Evolutionary conservation across 805 yeast genomes (phyloP).

Genomic region (Nakazawaea holstii): DNA sequence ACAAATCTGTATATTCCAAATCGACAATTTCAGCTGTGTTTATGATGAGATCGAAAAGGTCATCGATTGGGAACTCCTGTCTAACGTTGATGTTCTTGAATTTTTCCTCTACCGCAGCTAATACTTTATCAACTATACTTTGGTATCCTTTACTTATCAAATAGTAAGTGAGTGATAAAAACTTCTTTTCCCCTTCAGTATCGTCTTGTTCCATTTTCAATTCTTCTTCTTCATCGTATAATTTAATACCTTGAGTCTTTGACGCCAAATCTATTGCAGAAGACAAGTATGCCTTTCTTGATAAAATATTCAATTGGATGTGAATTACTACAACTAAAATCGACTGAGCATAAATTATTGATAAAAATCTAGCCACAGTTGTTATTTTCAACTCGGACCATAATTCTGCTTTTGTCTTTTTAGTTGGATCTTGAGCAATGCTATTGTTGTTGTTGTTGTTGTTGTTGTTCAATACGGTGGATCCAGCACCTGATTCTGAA

Average conservation of each 20-base stretch:
- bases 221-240: slow-evolving; percentile 16
- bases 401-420: slow-evolving; percentile 55
- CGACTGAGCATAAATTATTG: slow-evolving; percentile 64
- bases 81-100: slow-evolving; percentile 67
- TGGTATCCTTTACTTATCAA: slow-evolving; percentile 81
- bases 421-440: slow-evolving; percentile 6
- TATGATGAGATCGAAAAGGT: slow-evolving; percentile 44
- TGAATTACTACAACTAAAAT: slow-evolving; percentile 74
- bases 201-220: slow-evolving; percentile 14
- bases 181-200: slow-evolving; percentile 65
- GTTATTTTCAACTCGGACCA: slow-evolving; percentile 81
- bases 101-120: slow-evolving; percentile 49
- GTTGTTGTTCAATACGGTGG: not conserved
- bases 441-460: slow-evolving; percentile 19
- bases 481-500: slow-evolving; percentile 18
- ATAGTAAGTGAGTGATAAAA: slow-evolving; percentile 92
- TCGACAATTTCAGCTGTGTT: slow-evolving; percentile 27
- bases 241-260: slow-evolving; percentile 26
- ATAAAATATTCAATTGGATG: slow-evolving; percentile 81
- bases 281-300: slow-evolving; percentile 79
- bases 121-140: slow-evolving; percentile 46
- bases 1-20: slow-evolving; percentile 13
- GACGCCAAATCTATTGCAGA: slow-evolving; percentile 72
- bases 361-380: slow-evolving; percentile 67
- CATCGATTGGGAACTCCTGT: slow-evolving; percentile 58